Evolutionary conservation across 2,329 filamentous ascomycete species (phyloP).

Genomic region (Thielaviopsis ethacetica): DNA sequence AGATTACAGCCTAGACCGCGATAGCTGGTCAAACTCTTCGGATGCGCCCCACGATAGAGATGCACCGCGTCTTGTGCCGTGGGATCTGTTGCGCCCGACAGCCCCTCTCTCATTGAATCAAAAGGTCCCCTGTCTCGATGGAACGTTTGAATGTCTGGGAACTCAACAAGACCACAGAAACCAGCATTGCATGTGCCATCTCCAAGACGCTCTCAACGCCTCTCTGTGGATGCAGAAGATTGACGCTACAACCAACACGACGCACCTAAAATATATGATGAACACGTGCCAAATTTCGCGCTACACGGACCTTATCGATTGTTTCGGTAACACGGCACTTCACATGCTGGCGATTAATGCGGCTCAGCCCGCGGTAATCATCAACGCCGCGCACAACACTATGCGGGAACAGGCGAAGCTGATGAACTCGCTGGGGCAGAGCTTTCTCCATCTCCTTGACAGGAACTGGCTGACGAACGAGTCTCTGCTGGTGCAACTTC

Average conservation of each 20-base stretch:
- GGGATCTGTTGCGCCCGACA: slow-evolving; percentile 30
- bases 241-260: background rate
- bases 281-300: background rate
- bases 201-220: background rate
- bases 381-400: slow-evolving; percentile 9
- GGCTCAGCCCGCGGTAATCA: slow-evolving; percentile 13
- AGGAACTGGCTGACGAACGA: slow-evolving; percentile 20
- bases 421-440: slow-evolving; percentile 30
- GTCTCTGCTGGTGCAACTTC: slow-evolving; percentile 12
- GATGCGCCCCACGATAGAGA: slow-evolving; percentile 15
- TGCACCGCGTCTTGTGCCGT: slow-evolving; percentile 23
- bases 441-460: slow-evolving; percentile 30
- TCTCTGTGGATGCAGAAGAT: background rate
- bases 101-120: slow-evolving; percentile 7
- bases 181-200: background rate
- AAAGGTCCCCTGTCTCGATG: slow-evolving; percentile 13
- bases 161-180: background rate
- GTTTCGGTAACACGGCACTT: slow-evolving; percentile 31
- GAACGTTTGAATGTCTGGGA: background rate
- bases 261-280: slow-evolving; percentile 2
- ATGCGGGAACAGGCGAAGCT: slow-evolving; percentile 14
- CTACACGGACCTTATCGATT: slow-evolving; percentile 17
- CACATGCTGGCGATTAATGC: slow-evolving; percentile 29
- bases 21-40: slow-evolving; percentile 15
- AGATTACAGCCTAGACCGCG: background rate